Conservation (phyloP, 306 rosid genomes). For the cucumber (Cucumis sativus) region Cucumber_9930_V3 NC_026655.2:1151501-1152000, state of each 20-base stretch:
- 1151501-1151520: conserved; percentile 64
- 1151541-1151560: conserved; percentile 68
- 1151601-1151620: too few relatives aligned
- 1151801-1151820: too few relatives aligned
- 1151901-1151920: too few relatives aligned
- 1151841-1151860: too few relatives aligned
- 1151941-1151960: too few relatives aligned
- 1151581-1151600: neutral
- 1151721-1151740: neutral
- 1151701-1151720: neutral
- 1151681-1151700: neutral
- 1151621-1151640: neutral
- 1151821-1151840: too few relatives aligned
- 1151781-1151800: too few relatives aligned
- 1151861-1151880: too few relatives aligned
- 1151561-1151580: neutral
- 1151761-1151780: neutral
- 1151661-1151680: neutral
- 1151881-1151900: too few relatives aligned
- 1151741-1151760: neutral
- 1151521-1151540: conserved; percentile 43
- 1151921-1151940: too few relatives aligned
- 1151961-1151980: too few relatives aligned
- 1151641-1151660: neutral
- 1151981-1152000: too few relatives aligned